phyloP scores from a whole-genome alignment of 2,329 filamentous ascomycete genomes.

The Albifimbria verrucaria region DNA sequence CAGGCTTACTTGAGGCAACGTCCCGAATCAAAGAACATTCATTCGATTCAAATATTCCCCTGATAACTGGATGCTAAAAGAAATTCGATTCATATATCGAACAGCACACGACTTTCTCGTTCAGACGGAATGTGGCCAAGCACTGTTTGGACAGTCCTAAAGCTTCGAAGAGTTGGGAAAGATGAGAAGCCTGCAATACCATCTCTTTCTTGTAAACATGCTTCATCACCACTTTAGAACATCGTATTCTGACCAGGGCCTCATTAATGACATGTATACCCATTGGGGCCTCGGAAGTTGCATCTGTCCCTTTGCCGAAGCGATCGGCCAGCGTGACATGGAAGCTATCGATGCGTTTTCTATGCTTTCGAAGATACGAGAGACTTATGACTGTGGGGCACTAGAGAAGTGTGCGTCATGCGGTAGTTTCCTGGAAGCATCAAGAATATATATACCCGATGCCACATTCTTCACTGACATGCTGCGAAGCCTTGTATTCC shows the following conservation, averaged over 20 bases:
- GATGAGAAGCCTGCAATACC: no score
- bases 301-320: background rate
- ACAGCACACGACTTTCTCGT: background rate
- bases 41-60: background rate
- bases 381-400: background rate
- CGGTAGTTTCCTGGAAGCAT: background rate
- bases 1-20: background rate
- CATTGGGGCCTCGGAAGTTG: no score
- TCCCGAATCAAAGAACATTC: no score
- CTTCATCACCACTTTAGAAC: no score
- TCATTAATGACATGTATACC: no score
- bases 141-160: background rate
- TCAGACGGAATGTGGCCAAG: background rate
- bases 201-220: no score
- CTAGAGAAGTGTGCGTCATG: background rate
- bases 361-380: background rate
- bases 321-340: background rate
- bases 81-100: background rate
- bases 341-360: background rate
- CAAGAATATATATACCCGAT: background rate
- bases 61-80: background rate
- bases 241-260: no score
- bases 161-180: no score
- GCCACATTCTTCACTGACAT: background rate
- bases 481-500: background rate